Conservation (phyloP, 169 alveolate genomes). For the Amoebophrya sp. region DNA sequence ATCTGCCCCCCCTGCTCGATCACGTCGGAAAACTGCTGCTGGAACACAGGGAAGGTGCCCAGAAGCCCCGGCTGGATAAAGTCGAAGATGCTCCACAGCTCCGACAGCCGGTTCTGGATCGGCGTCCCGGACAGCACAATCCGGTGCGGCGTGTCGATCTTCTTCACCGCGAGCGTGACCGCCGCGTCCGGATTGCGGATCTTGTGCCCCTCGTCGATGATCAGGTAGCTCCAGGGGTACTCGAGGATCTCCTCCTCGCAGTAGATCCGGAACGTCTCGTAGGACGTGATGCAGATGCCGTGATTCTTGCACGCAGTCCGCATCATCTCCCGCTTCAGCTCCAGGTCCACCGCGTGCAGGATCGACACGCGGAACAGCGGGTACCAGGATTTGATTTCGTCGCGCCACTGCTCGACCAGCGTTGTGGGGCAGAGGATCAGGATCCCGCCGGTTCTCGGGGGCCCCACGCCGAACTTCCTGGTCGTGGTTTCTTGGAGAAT, state of each 20-base stretch:
- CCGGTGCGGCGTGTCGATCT: conserved; percentile 45
- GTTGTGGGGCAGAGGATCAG: conserved; percentile 40
- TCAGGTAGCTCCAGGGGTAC: conserved; percentile 52
- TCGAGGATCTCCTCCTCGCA: conserved; percentile 29
- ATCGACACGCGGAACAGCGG: conserved; percentile 37
- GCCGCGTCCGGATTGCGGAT: conserved; percentile 76
- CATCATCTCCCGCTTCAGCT: conserved; percentile 16
- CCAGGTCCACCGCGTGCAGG: conserved; percentile 20
- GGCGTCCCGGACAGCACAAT: conserved; percentile 81
- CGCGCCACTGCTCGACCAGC: conserved; percentile 37
- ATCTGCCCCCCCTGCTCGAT: conserved; percentile 20
- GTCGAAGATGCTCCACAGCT: conserved; percentile 84
- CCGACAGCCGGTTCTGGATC: conserved; percentile 77
- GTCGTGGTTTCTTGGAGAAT: conserved; percentile 22
- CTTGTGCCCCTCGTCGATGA: conserved; percentile 86
- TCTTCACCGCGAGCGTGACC: conserved; percentile 58
- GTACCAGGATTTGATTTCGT: conserved; percentile 35
- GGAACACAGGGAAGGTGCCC: conserved; percentile 56
- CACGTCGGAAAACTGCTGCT: background rate
- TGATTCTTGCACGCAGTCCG: background rate
- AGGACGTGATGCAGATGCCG: conserved; percentile 39
- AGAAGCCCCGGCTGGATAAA: conserved; percentile 80
- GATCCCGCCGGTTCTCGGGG: conserved; percentile 18
- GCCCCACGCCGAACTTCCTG: conserved; percentile 4
- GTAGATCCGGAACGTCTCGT: conserved; percentile 44